These are phyloP conservation scores for Diaporthe sp. DNA, from an alignment of 2,329 filamentous ascomycete species.

Conservation along the genomic window DNA sequence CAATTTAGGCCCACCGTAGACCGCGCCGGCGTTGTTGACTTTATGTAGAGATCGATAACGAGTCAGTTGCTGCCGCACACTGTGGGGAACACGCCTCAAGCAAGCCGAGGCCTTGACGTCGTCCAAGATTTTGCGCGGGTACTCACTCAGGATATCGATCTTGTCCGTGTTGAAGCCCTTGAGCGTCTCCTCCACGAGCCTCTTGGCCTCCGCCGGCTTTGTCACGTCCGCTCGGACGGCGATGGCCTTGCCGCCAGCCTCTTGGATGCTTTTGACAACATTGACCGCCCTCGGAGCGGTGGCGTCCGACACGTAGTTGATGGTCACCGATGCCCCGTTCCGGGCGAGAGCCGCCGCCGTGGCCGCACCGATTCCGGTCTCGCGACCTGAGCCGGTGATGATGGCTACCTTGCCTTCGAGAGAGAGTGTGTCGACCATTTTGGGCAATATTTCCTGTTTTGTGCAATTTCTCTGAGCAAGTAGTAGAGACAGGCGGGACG, in stretches of 20 bases:
- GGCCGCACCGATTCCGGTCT: constrained; percentile 60
- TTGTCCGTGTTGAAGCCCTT: constrained; percentile 51
- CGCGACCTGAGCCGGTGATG: constrained; percentile 60
- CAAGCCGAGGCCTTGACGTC: background rate
- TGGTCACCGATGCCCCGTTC: constrained; percentile 56
- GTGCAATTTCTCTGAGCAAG: background rate
- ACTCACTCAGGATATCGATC: constrained; percentile 58
- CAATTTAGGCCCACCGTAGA: constrained; percentile 41
- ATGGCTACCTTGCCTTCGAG: constrained; percentile 59
- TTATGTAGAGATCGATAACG: constrained; percentile 4
- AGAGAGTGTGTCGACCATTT: constrained; percentile 51
- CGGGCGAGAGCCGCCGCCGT: constrained; percentile 57
- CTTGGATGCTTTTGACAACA: constrained; percentile 48
- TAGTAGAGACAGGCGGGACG: too few species aligned
- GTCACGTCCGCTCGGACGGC: constrained; percentile 53
- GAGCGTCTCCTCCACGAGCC: constrained; percentile 54
- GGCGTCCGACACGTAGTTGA: constrained; percentile 57
- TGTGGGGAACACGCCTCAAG: background rate
- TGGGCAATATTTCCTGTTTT: background rate
- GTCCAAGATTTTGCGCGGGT: background rate
- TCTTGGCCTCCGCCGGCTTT: constrained; percentile 49
- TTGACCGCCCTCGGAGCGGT: constrained; percentile 49
- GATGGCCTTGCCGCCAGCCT: constrained; percentile 50
- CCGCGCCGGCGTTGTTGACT: constrained; percentile 57
- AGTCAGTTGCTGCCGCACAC: constrained; percentile 1